Percentiles rank a stretch among this genome's conserved stretches.
Evolutionary conservation across 164 flowering plant genomes (phyloP).

Genomic region (Paratinospora sagittata): DNA sequence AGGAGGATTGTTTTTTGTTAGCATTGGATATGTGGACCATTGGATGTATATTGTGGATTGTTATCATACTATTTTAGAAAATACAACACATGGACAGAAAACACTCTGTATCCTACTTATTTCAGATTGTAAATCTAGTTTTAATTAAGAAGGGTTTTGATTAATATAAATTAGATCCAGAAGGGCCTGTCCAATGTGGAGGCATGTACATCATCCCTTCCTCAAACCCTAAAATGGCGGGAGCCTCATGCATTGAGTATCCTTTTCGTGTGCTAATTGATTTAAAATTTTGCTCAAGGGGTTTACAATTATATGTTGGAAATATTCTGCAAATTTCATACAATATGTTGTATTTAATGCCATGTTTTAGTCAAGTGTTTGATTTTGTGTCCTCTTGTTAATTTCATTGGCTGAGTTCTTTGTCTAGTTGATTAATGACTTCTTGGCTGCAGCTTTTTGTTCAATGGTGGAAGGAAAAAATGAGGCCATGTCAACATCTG

Average conservation of each 20-base stretch:
- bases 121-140: background rate
- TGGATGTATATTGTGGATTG: too few species aligned
- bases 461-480: constrained; percentile 96
- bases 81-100: background rate
- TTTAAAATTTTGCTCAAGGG: too few species aligned
- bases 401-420: background rate
- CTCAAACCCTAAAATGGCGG: too few species aligned
- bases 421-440: background rate
- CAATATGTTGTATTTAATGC: background rate
- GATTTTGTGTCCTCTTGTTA: background rate
- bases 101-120: background rate
- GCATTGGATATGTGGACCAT: too few species aligned
- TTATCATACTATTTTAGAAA: too few species aligned
- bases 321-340: background rate
- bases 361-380: background rate
- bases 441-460: constrained; percentile 60
- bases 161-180: too few species aligned
- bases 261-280: too few species aligned
- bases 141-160: too few species aligned
- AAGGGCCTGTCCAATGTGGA: too few species aligned
- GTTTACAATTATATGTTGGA: background rate
- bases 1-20: too few species aligned
- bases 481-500: constrained; percentile 93
- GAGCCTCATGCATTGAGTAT: too few species aligned
- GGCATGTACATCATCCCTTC: too few species aligned